Conservation (phyloP, 345 rosid genomes). For the Dipteronia dyeriana region DNA sequence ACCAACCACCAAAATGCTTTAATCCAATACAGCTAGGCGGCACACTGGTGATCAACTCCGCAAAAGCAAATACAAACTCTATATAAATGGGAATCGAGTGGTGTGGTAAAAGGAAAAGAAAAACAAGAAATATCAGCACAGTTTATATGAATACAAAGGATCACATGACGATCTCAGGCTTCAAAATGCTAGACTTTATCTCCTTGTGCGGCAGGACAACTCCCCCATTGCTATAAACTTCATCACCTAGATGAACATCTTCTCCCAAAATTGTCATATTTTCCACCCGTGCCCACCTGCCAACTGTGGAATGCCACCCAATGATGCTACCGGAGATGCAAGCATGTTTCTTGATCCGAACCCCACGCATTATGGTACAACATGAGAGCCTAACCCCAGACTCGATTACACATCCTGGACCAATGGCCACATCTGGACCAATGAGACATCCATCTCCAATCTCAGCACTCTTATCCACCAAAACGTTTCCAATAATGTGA, state of each 20-base stretch:
- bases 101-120: background rate
- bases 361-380: conserved; percentile 77
- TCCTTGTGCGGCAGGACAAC: conserved; percentile 77
- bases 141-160: background rate
- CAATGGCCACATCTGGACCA: conserved; percentile 83
- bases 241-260: conserved; percentile 73
- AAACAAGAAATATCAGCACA: no score
- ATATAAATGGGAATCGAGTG: background rate
- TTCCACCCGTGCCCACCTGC: conserved; percentile 80
- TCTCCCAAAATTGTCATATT: conserved; percentile 78
- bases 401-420: conserved; percentile 72
- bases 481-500: conserved; percentile 60
- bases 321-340: conserved; percentile 75
- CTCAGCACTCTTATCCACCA: conserved; percentile 67
- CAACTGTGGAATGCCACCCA: conserved; percentile 84
- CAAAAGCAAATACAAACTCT: background rate
- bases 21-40: background rate
- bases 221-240: conserved; percentile 76
- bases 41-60: no score
- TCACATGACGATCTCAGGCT: conserved; percentile 78
- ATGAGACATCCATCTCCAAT: conserved; percentile 76
- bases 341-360: conserved; percentile 70
- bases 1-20: background rate
- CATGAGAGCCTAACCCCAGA: conserved; percentile 75
- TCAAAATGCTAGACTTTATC: conserved; percentile 75